Evolutionary conservation across 2,329 filamentous ascomycete species (phyloP).

Genomic region (Alternaria dauci): DNA sequence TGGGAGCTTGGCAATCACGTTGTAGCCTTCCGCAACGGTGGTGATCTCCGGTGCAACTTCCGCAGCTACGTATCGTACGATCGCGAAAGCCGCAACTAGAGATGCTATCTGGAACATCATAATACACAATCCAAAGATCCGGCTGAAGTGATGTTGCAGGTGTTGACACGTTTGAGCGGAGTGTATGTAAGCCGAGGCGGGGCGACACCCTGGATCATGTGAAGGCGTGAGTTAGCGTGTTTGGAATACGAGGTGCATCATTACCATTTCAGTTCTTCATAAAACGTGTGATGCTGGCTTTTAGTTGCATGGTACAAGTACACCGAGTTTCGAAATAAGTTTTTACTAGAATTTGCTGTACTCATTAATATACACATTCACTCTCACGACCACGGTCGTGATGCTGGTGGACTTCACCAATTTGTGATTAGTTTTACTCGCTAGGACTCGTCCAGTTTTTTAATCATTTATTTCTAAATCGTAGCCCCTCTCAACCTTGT

Average conservation of each 20-base stretch:
- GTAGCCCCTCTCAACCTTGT: no score
- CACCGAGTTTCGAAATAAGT: fast-evolving
- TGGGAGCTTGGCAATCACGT: conserved; percentile 44
- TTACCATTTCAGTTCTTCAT: not conserved
- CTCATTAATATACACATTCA: not conserved
- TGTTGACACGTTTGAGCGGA: conserved; percentile 24
- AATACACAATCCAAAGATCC: not conserved
- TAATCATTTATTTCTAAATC: no score
- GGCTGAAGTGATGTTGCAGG: not conserved
- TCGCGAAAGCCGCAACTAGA: conserved; percentile 9
- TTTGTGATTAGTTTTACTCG: no score
- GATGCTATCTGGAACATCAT: conserved; percentile 29
- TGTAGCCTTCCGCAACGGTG: conserved; percentile 41
- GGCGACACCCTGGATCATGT: conserved; percentile 19
- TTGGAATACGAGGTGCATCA: conserved; percentile 1
- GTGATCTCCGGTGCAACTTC: conserved; percentile 44
- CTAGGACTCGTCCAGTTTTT: no score
- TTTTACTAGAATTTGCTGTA: not conserved
- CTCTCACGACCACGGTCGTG: no score
- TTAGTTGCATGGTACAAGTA: not conserved
- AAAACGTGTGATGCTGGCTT: not conserved
- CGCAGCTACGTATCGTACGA: conserved; percentile 15
- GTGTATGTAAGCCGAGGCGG: conserved; percentile 12
- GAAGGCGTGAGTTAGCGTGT: conserved; percentile 21
- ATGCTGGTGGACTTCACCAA: no score